Conservation (phyloP, 441 rosid species). For the Eutrema salsugineum region DNA sequence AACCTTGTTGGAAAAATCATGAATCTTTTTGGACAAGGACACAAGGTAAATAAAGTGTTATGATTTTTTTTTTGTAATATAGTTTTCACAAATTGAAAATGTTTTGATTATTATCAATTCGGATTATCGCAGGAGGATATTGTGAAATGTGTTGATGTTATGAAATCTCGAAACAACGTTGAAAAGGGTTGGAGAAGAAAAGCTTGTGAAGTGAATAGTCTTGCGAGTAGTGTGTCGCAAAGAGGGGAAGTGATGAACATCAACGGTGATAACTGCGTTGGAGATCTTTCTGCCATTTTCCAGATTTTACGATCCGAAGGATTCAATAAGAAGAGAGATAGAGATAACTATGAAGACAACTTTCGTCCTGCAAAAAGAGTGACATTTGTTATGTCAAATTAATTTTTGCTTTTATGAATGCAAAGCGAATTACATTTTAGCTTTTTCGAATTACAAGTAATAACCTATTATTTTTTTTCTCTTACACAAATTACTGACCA, state of each 20-base stretch:
- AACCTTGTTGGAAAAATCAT: constrained; percentile 6
- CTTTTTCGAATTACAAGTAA: not conserved
- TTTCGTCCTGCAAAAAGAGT: not conserved
- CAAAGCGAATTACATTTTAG: not conserved
- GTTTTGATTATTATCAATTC: not conserved
- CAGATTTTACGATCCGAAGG: constrained; percentile 14
- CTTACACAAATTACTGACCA: not conserved
- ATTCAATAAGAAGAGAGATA: not conserved
- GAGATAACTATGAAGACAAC: not conserved
- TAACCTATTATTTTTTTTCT: not conserved
- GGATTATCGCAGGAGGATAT: constrained; percentile 34
- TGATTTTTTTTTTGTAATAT: not conserved
- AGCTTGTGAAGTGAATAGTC: constrained; percentile 40
- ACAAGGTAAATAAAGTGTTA: constrained; percentile 30
- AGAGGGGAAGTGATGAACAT: not conserved
- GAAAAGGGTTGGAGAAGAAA: not conserved
- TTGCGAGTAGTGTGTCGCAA: constrained; percentile 39
- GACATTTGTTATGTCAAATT: not conserved
- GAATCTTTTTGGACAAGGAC: constrained; percentile 33
- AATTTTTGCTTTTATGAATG: not conserved
- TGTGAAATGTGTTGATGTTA: constrained; percentile 35
- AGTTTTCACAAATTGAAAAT: not conserved
- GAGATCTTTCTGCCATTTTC: not conserved
- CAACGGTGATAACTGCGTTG: not conserved
- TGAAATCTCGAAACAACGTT: constrained; percentile 14